Evolutionary conservation across 305 asterid species (phyloP), one percentile per base, ranked within the genome.

Genomic region (Ilex paraguariensis): DNA sequence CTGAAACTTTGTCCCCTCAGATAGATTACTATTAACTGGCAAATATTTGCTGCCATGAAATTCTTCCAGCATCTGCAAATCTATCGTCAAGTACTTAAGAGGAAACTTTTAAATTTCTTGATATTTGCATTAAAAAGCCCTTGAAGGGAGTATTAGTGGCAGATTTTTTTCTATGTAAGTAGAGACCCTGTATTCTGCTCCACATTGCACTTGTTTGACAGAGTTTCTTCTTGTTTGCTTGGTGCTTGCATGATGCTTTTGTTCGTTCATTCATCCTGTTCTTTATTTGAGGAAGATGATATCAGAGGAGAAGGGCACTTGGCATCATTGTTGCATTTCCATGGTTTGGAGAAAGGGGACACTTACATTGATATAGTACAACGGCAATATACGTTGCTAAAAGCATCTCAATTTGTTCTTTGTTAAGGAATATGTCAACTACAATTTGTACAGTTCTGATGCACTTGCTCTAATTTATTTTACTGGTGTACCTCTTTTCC

Each of bases 401-500:
- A 36, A 36, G 42, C 9, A 36, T 36, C 42, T 36, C 42, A 36
- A 36, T 36, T 36, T 36, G 42, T 36, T 51, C 6, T 70, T n/a
- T 53, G 33, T 56, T 52, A 66, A 40, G 50, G 42, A 17, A 50
- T 31, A 53, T 46, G 56, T 33, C 59, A 54, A 42, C 44, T 57
- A 39, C 56, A 54, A 52, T 48, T 31, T 21, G 39, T 56, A 28
- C 54, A 60, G 30, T 52, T 55, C 55, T 65, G 72, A 56, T 68
- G 61, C 51, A 51, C 54, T 61, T 68, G 69, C 39, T 62, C 32
- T 56, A 31, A 54, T 49, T 42, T 51, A 62, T 36, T 58, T 69
- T 53, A 31, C 28, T 39, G 54, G 12, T 32, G 36, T 61, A 30
- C 31, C 31, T 36, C 14, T 58, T 53, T 56, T 46, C 12, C 50